Conservation (phyloP, 495 filamentous ascomycete genomes). For the Hypomontagnella submonticulosa region DNA sequence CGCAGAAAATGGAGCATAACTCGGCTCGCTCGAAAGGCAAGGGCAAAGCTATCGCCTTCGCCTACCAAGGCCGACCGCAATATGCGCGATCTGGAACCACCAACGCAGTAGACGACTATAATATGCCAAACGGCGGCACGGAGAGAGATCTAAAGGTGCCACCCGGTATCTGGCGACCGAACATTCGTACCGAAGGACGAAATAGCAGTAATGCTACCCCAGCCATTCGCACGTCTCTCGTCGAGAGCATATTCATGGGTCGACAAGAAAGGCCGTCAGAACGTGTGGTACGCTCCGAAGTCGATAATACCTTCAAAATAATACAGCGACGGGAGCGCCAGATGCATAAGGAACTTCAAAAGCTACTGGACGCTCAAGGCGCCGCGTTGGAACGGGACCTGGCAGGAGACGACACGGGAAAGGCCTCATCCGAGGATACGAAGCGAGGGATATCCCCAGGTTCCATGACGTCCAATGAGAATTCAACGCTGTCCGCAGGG, state of each 20-base stretch:
- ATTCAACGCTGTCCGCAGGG: constrained; percentile 35
- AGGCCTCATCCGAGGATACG: constrained; percentile 53
- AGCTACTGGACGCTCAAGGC: constrained; percentile 85
- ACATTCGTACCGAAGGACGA: constrained; percentile 31
- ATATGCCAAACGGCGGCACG: not conserved
- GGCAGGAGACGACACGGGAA: constrained; percentile 54
- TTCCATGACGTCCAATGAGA: constrained; percentile 10
- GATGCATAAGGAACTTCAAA: constrained; percentile 81
- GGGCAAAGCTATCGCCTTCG: constrained; percentile 42
- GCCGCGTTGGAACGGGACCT: constrained; percentile 69
- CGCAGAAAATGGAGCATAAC: not conserved
- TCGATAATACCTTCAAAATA: constrained; percentile 48
- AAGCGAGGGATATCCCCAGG: constrained; percentile 8
- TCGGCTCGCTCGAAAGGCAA: constrained; percentile 30
- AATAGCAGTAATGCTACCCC: constrained; percentile 11
- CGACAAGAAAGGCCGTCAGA: constrained; percentile 34
- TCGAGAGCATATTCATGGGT: constrained; percentile 44
- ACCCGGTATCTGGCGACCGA: constrained; percentile 41
- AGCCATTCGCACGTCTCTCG: constrained; percentile 32
- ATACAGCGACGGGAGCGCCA: constrained; percentile 65
- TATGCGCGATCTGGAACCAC: constrained; percentile 24
- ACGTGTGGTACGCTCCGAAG: constrained; percentile 21
- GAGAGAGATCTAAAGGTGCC: constrained; percentile 21
- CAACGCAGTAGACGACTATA: constrained; percentile 7
- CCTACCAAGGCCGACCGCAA: constrained; percentile 33